A percentile compares a stretch with the other conserved stretches of the same genome.
phyloP scores from a whole-genome alignment of 352 stramenopile genomes.

The Pythium graminicola region DNA sequence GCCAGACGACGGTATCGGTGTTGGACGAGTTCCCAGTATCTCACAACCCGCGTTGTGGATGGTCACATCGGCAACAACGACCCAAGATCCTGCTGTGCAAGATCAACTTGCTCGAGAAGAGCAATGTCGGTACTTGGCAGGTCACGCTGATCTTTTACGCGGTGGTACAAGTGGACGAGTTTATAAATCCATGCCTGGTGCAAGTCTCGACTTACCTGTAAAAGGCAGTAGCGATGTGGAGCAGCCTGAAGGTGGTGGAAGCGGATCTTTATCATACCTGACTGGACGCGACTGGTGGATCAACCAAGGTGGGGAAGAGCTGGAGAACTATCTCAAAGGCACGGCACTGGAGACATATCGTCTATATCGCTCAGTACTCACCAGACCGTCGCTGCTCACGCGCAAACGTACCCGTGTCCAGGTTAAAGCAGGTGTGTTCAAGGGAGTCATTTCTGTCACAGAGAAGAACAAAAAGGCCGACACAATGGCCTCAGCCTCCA shows the following conservation, averaged over 20 bases:
- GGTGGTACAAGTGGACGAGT: slow-evolving; percentile 4
- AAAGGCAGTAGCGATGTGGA: not conserved
- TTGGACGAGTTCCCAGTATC: slow-evolving; percentile 27
- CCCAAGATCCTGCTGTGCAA: slow-evolving; percentile 42
- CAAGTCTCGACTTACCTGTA: not conserved
- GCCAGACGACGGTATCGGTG: slow-evolving; percentile 48
- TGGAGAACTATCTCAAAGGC: slow-evolving; percentile 64
- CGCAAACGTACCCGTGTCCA: slow-evolving; percentile 48
- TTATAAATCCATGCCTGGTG: not conserved
- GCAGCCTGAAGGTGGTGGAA: not conserved
- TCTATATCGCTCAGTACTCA: slow-evolving; percentile 54
- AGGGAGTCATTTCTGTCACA: slow-evolving; percentile 60
- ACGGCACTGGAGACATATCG: slow-evolving; percentile 74
- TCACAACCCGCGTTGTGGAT: slow-evolving; percentile 1
- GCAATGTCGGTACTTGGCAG: slow-evolving; percentile 46
- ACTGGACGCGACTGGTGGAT: slow-evolving; percentile 73
- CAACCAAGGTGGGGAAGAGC: slow-evolving; percentile 55
- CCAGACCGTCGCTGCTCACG: slow-evolving; percentile 44
- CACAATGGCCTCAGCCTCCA: not conserved
- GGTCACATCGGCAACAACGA: not conserved
- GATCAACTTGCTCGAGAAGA: slow-evolving; percentile 39
- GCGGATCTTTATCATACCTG: slow-evolving; percentile 38
- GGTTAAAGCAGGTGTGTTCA: slow-evolving; percentile 69
- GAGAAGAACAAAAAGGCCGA: slow-evolving; percentile 30
- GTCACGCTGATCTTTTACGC: slow-evolving; percentile 36